These are phyloP conservation scores for Phytopythium aichiense DNA, from an alignment of 352 stramenopile species.

Conservation along the genomic window DNA sequence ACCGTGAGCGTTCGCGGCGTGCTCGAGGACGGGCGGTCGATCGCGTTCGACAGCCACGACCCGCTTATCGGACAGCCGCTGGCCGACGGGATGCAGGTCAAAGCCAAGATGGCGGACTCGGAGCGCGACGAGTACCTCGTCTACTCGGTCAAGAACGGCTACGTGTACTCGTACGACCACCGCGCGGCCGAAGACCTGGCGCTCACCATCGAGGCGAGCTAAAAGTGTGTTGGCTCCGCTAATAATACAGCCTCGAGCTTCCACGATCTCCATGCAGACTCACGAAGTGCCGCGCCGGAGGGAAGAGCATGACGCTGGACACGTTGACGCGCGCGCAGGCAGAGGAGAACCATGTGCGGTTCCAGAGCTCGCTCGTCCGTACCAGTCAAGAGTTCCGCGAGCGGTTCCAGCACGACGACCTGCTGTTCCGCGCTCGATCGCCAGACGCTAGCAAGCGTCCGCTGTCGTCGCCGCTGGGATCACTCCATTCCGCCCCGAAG, in stretches of 20 bases:
- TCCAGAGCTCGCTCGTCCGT: conserved; percentile 55
- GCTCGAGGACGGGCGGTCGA: conserved; percentile 39
- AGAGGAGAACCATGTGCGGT: conserved; percentile 43
- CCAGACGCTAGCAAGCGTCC: neutral
- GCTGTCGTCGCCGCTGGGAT: neutral
- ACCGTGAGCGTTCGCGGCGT: conserved; percentile 48
- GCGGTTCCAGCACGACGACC: conserved; percentile 35
- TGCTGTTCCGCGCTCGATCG: conserved; percentile 36
- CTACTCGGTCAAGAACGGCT: conserved; percentile 57
- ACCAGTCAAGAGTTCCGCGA: conserved; percentile 42
- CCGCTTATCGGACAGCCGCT: conserved; percentile 44
- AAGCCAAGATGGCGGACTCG: conserved; percentile 39
- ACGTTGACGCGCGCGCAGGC: conserved; percentile 51
- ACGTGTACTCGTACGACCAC: conserved; percentile 55
- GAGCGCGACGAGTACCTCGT: conserved; percentile 44
- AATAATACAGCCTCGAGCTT: neutral
- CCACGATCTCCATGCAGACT: neutral
- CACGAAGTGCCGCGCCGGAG: neutral
- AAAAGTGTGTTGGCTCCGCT: neutral
- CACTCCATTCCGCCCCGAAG: neutral
- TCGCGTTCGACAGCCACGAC: conserved; percentile 39
- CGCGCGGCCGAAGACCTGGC: conserved; percentile 12
- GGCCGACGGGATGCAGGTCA: conserved; percentile 55
- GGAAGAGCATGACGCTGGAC: conserved; percentile 53
- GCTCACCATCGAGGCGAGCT: neutral